Percentiles rank a stretch among this genome's conserved stretches.
phyloP scores from a whole-genome alignment of 2,329 filamentous ascomycete species.

The Venturia nashicola region DNA sequence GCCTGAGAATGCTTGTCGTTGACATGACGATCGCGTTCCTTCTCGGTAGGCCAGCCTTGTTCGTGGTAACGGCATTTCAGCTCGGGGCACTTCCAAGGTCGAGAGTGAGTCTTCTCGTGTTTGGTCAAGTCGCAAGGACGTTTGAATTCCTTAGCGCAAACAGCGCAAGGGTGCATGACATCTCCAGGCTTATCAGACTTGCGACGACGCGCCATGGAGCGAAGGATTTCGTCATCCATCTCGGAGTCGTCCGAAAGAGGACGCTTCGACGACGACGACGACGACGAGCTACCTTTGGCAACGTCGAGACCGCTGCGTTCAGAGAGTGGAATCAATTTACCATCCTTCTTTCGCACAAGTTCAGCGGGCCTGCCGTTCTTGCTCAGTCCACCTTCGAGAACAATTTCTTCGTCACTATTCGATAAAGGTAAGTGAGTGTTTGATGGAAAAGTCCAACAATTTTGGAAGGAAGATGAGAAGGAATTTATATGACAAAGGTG shows the following conservation, averaged over 20 bases:
- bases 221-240: constrained; percentile 71
- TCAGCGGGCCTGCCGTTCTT: constrained; percentile 74
- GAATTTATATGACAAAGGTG: neutral
- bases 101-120: constrained; percentile 94
- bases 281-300: constrained; percentile 35
- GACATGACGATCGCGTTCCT: constrained; percentile 89
- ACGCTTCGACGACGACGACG: constrained; percentile 37
- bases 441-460: neutral
- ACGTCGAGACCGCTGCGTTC: constrained; percentile 45
- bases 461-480: neutral
- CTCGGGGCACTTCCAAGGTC: constrained; percentile 86
- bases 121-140: constrained; percentile 95
- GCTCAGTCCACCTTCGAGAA: constrained; percentile 68
- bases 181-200: constrained; percentile 83
- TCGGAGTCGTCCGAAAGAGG: constrained; percentile 41
- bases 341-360: constrained; percentile 71
- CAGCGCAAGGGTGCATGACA: constrained; percentile 66
- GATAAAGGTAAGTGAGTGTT: constrained; percentile 10
- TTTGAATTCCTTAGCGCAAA: constrained; percentile 90
- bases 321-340: constrained; percentile 65
- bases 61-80: constrained; percentile 78
- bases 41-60: constrained; percentile 91
- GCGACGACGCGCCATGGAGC: constrained; percentile 92
- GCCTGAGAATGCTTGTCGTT: constrained; percentile 87
- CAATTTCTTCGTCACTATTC: constrained; percentile 57